These are phyloP conservation scores for Moniliophthora roreri DNA, from an alignment of 1,284 basidiomycete genomes.

Conservation along the genomic window DNA sequence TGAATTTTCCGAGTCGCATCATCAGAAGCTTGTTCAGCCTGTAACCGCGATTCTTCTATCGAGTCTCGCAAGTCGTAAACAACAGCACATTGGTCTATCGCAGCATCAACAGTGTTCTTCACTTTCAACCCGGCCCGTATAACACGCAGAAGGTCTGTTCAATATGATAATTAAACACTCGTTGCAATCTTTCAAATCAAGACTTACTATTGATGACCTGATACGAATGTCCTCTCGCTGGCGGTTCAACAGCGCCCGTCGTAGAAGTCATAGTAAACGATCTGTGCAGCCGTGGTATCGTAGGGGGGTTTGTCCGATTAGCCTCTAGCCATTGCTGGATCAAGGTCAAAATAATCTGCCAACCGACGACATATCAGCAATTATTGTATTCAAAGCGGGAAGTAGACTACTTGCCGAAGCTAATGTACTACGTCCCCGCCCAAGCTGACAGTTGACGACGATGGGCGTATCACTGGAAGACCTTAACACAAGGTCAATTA, in stretches of 20 bases:
- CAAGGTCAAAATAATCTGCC: constrained; percentile 79
- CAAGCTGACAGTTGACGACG: constrained; percentile 96
- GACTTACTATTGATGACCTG: constrained; percentile 77
- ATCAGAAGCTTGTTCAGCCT: constrained; percentile 78
- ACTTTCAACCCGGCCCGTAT: constrained; percentile 87
- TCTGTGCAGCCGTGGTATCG: neutral
- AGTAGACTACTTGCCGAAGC: constrained; percentile 64
- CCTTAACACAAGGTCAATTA: constrained; percentile 84
- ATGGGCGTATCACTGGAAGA: constrained; percentile 77
- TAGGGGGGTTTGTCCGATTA: constrained; percentile 34
- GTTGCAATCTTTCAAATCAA: neutral
- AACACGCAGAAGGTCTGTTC: constrained; percentile 84
- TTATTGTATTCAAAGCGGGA: neutral
- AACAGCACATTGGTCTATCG: constrained; percentile 86
- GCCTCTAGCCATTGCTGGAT: constrained; percentile 84
- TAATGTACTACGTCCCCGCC: constrained; percentile 90
- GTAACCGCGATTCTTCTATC: constrained; percentile 79
- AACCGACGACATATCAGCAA: neutral
- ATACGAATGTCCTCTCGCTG: constrained; percentile 61
- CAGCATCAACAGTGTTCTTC: constrained; percentile 88
- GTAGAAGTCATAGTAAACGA: constrained; percentile 27
- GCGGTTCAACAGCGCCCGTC: constrained; percentile 26
- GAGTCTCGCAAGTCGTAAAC: constrained; percentile 86
- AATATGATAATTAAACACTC: constrained; percentile 2
- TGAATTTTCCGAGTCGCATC: constrained; percentile 65